Evolutionary conservation across 768 basidiomycete genomes (phyloP), one percentile per base, ranked within the genome.

Genomic region (Mycena latifolia): DNA sequence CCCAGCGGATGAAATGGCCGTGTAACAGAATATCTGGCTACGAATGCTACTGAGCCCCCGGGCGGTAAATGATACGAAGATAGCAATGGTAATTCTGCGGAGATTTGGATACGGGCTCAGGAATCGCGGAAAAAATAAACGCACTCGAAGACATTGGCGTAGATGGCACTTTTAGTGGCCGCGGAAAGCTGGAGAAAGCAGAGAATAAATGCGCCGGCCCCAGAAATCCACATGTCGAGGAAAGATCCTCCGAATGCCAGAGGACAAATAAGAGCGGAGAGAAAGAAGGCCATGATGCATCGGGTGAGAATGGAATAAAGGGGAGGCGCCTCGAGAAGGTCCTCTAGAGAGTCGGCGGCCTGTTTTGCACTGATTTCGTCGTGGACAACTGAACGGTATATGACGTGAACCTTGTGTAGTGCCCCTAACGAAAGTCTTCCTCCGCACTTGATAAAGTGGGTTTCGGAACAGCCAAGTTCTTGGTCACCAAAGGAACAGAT

Each of bases 91-190:
- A 66, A 95, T 93, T 73, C 94, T 95, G 70, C 14, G 39, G 41
- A 57, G 31, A n/a, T 55, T 28, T 39, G 25, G 20, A 68, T 74
- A 29, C 76, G 55, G 47, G 63, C 35, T 27, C 31, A 17, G 12
- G 29, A 28, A 29, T 56, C 5, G 37, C 62, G 25, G 33, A 57
- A 59, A 6, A 31, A 27, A 35, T 58, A 45, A 52, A 81, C 91
- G 76, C 73, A 95, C 95, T 97, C 95, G 69, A 95, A 96, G 55
- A 96, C 93, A 72, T 94, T 95, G 51, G 93, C 92, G 75, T 95
- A 95, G 74, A 95, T 82, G 0, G 89, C 82, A 72, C 90, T 94
- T 77, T 91, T 92, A 45, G 86, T 81, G 18, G 92, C 93, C 18
- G 93, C 88, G 55, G 81, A 83, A 31, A 94, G 86, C 70, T 95